Conservation (phyloP, 805 yeast species). For the Kurtzmaniella cleridarum region DNA sequence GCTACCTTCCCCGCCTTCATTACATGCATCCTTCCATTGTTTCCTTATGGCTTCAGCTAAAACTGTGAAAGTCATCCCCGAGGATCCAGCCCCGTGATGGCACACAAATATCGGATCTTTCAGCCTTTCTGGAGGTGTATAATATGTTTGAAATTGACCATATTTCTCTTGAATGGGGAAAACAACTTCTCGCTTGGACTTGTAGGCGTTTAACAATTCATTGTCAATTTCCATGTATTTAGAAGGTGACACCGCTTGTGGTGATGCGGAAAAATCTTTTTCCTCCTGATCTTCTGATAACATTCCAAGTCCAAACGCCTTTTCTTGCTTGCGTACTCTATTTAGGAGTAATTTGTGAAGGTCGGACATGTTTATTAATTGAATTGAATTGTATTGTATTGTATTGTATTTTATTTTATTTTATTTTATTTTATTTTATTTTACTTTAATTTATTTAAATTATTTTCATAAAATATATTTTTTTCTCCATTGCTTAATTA, state of each 20-base stretch:
- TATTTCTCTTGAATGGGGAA: constrained; percentile 2
- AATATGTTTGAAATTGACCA: constrained; percentile 43
- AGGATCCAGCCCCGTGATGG: constrained; percentile 96
- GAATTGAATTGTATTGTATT: too few species aligned
- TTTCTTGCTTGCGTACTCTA: constrained; percentile 18
- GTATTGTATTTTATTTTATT: too few species aligned
- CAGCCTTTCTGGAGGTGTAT: constrained; percentile 40
- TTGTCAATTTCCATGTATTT: background rate
- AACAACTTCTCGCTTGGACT: background rate
- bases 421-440: too few species aligned
- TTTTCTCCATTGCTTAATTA: too few species aligned
- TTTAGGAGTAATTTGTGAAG: constrained; percentile 22
- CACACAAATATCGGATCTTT: constrained; percentile 58
- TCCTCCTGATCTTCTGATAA: constrained; percentile 12
- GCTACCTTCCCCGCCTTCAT: constrained; percentile 12
- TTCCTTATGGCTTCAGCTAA: constrained; percentile 33
- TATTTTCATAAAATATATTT: too few species aligned
- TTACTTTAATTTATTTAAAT: too few species aligned
- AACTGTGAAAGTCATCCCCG: constrained; percentile 69
- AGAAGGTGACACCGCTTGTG: background rate
- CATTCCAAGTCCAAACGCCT: constrained; percentile 14
- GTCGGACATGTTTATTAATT: constrained; percentile 17
- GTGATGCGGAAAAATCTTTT: background rate
- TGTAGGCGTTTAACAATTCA: background rate
- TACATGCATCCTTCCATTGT: constrained; percentile 6